These are phyloP conservation scores for Leishmania guyanensis DNA, from an alignment of 208 protist genomes.

Conservation along the genomic window DNA sequence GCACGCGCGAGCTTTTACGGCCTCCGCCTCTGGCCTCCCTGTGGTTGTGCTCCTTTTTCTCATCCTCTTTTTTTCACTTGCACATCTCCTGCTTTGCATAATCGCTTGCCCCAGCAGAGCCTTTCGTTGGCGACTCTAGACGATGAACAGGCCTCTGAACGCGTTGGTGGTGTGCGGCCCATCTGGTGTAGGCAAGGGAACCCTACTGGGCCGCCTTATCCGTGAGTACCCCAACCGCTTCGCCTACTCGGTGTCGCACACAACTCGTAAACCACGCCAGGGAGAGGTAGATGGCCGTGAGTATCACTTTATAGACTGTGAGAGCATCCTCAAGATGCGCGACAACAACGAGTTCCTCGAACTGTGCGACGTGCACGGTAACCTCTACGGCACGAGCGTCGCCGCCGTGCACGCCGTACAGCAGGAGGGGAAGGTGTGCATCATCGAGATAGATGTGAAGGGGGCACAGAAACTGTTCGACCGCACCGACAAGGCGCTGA, in stretches of 20 bases:
- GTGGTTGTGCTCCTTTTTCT: not conserved
- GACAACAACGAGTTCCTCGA: conserved; percentile 90
- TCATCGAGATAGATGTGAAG: conserved; percentile 94
- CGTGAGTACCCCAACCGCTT: conserved; percentile 69
- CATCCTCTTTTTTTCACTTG: not conserved
- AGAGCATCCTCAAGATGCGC: conserved; percentile 71
- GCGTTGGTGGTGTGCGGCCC: conserved; percentile 92
- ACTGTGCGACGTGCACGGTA: conserved; percentile 92
- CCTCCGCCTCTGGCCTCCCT: not conserved
- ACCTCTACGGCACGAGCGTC: conserved; percentile 95
- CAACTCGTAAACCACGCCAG: conserved; percentile 81
- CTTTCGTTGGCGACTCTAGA: conserved; percentile 5
- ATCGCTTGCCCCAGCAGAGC: not conserved
- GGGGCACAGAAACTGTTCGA: conserved; percentile 72
- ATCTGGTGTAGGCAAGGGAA: conserved; percentile 93
- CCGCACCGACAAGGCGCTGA: conserved; percentile 41
- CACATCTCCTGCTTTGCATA: not conserved
- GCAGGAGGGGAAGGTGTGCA: conserved; percentile 69
- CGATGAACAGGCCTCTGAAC: conserved; percentile 45
- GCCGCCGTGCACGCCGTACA: conserved; percentile 78
- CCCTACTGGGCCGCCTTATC: conserved; percentile 87
- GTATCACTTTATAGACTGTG: conserved; percentile 89
- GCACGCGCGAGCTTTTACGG: not conserved
- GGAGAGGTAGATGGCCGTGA: conserved; percentile 90
- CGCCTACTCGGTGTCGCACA: conserved; percentile 94